Evolutionary conservation across 305 asterid species (phyloP).

Genomic region (Nicotiana rustica): DNA sequence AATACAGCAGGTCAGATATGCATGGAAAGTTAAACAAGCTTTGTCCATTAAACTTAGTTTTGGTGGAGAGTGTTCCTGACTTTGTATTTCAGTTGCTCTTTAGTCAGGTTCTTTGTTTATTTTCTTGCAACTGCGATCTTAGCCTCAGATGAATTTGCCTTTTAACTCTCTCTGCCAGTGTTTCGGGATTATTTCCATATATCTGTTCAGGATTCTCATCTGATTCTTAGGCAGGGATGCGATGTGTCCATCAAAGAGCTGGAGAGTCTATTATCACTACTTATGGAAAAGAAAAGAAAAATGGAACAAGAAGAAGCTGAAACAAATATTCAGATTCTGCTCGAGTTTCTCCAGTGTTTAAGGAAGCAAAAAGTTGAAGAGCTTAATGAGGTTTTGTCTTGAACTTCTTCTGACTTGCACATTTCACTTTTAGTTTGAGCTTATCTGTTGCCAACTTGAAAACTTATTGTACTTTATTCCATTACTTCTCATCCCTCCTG

Average conservation of each 20-base stretch:
- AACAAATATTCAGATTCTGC: conserved; percentile 76
- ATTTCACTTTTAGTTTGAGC: background rate
- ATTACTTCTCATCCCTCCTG: background rate
- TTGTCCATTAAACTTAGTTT: background rate
- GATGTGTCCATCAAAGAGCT: conserved; percentile 83
- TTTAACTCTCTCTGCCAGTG: background rate
- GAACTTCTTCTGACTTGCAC: background rate
- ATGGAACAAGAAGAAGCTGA: conserved; percentile 98
- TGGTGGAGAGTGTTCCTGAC: background rate
- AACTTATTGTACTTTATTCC: background rate
- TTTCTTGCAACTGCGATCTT: background rate
- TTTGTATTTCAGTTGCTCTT: background rate
- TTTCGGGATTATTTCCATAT: conserved; percentile 23
- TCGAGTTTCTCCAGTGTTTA: conserved; percentile 74
- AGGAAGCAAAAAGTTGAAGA: conserved; percentile 83
- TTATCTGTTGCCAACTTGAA: background rate
- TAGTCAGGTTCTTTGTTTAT: background rate
- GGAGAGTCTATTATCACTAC: conserved; percentile 71
- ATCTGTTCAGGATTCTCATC: conserved; percentile 47
- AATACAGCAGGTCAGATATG: conserved; percentile 74
- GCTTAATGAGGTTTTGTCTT: conserved; percentile 79
- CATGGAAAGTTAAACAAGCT: conserved; percentile 12
- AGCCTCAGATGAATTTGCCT: background rate
- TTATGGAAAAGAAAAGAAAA: conserved; percentile 82
- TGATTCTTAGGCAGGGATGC: conserved; percentile 85